phyloP scores from a whole-genome alignment of 805 yeast genomes.

The Saccharomyces eubayanus region DNA sequence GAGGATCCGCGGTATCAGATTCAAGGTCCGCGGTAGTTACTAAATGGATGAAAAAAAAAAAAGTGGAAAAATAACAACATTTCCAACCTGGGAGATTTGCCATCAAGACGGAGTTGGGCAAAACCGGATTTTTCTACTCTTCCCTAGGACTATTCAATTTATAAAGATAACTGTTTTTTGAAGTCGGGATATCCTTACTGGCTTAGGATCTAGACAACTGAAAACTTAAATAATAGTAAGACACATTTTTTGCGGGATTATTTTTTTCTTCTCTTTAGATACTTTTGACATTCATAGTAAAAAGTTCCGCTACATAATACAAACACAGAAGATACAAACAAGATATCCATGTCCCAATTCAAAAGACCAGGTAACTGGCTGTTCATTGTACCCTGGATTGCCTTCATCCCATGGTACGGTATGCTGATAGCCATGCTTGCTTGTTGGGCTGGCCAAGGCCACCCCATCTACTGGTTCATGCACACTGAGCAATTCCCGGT shows the following conservation, averaged over 20 bases:
- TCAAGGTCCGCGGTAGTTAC: background rate
- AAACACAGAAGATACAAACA: background rate
- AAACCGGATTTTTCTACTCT: background rate
- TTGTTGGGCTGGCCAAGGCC: slow-evolving; percentile 76
- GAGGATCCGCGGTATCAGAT: background rate
- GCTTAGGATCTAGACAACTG: background rate
- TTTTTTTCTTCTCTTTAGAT: background rate
- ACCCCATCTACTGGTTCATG: slow-evolving; percentile 58
- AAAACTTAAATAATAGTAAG: background rate
- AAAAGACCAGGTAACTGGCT: slow-evolving; percentile 37
- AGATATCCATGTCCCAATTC: background rate
- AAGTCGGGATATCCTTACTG: background rate
- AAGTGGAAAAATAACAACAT: background rate
- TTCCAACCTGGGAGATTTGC: background rate
- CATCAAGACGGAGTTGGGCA: background rate
- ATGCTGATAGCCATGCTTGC: slow-evolving; percentile 75
- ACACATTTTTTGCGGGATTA: slow-evolving; percentile 2
- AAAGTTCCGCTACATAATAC: background rate
- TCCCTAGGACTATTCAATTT: background rate
- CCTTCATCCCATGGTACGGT: slow-evolving; percentile 77
- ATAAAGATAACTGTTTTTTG: background rate
- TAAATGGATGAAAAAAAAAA: background rate
- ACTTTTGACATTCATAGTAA: background rate
- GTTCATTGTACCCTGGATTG: slow-evolving; percentile 53
- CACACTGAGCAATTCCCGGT: slow-evolving; percentile 41